Percentiles rank a stretch among this genome's conserved stretches.
phyloP scores from a whole-genome alignment of 23 red algal species.

The Chondrus crispus region DNA sequence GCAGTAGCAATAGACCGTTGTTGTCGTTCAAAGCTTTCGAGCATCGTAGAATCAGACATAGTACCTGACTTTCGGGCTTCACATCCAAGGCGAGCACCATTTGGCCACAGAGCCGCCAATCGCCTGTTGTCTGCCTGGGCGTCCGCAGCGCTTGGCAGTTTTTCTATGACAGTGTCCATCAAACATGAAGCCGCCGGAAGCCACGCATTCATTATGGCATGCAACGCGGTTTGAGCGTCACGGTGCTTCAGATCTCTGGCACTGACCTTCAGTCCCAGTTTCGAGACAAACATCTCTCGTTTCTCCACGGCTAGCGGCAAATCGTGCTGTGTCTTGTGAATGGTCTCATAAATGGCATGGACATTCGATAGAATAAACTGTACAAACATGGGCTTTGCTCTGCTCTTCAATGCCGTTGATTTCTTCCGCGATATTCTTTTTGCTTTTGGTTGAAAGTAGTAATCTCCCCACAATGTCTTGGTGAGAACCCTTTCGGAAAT shows the following conservation, averaged over 20 bases:
- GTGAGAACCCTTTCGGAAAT: slow-evolving; percentile 62
- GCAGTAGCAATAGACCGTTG: slow-evolving; percentile 6
- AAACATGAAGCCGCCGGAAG: slow-evolving; percentile 75
- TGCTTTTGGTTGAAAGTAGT: slow-evolving; percentile 73
- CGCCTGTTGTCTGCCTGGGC: slow-evolving; percentile 45
- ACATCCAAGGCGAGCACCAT: neutral
- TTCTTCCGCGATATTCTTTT: slow-evolving; percentile 71
- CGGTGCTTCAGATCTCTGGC: slow-evolving; percentile 84
- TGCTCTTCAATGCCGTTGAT: slow-evolving; percentile 9
- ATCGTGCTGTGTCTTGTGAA: slow-evolving; percentile 42
- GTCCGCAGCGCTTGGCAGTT: slow-evolving; percentile 65
- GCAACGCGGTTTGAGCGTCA: slow-evolving; percentile 69
- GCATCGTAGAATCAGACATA: neutral
- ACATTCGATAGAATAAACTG: slow-evolving; percentile 91
- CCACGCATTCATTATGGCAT: slow-evolving; percentile 90
- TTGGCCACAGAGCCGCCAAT: slow-evolving; percentile 62
- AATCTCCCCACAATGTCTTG: slow-evolving; percentile 95
- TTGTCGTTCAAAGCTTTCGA: slow-evolving; percentile 38
- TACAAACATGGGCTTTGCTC: slow-evolving; percentile 87
- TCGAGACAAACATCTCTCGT: slow-evolving; percentile 71
- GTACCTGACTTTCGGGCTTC: neutral
- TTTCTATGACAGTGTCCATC: slow-evolving; percentile 77
- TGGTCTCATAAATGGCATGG: slow-evolving; percentile 69
- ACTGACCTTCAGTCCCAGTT: slow-evolving; percentile 65
- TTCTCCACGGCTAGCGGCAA: slow-evolving; percentile 47